Percentiles rank a stretch among this genome's conserved stretches.
phyloP scores from a whole-genome alignment of 768 basidiomycete genomes.

The Glaciozyma antarctica region DNA sequence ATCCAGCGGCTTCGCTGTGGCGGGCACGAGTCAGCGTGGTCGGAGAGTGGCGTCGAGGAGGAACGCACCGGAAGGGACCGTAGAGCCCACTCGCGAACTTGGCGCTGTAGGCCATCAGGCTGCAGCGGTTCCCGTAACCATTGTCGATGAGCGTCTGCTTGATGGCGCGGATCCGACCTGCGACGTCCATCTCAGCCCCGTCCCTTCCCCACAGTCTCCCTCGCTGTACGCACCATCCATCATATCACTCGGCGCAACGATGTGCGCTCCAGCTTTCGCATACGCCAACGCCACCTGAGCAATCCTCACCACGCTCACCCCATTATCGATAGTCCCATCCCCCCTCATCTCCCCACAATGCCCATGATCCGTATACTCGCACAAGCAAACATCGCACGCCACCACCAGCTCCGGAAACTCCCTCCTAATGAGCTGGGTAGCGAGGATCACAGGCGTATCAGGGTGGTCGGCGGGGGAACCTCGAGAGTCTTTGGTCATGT shows the following conservation, averaged over 20 bases:
- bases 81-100: conserved; percentile 94
- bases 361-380: conserved; percentile 97
- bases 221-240: conserved; percentile 63
- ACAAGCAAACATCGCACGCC: conserved; percentile 93
- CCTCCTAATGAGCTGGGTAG: conserved; percentile 64
- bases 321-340: conserved; percentile 68
- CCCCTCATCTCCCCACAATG: conserved; percentile 72
- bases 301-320: conserved; percentile 72
- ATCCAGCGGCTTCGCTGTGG: conserved; percentile 87
- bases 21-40: neutral
- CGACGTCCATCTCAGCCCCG: neutral
- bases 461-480: conserved; percentile 87
- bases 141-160: conserved; percentile 73
- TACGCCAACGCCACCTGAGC: conserved; percentile 87
- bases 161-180: conserved; percentile 64
- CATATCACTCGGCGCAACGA: conserved; percentile 98
- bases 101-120: conserved; percentile 92
- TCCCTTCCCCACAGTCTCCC: neutral
- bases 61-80: conserved; percentile 78
- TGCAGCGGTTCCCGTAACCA: conserved; percentile 76
- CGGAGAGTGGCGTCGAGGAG: neutral
- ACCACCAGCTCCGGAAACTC: conserved; percentile 81
- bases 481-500: conserved; percentile 64
- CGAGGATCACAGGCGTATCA: conserved; percentile 82
- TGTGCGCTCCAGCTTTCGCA: conserved; percentile 90